These are phyloP conservation scores for Allium cepa DNA, from an alignment of 106 monocot species.

Conservation along the genomic window DNA sequence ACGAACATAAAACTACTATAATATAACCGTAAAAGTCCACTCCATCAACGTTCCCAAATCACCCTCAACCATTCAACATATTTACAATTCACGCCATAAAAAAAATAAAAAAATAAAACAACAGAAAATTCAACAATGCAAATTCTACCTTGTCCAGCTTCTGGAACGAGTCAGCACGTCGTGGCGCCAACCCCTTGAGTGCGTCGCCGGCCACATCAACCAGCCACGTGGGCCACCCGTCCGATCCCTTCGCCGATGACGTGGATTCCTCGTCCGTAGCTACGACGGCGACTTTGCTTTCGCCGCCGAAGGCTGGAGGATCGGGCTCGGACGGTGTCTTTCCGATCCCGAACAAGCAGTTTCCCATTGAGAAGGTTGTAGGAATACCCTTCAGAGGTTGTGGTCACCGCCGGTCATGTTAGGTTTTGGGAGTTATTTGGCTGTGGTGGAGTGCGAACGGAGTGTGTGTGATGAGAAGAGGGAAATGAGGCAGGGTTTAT, in stretches of 20 bases:
- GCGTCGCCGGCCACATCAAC: conserved; percentile 19
- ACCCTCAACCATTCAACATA: neutral
- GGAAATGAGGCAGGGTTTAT: too few species aligned
- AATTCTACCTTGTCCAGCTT: conserved; percentile 15
- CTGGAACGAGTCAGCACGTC: conserved; percentile 19
- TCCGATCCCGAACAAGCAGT: conserved; percentile 1
- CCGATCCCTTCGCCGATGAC: conserved; percentile 3
- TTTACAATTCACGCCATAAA: neutral
- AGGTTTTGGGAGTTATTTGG: too few species aligned
- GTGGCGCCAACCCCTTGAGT: conserved; percentile 17
- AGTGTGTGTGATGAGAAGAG: too few species aligned
- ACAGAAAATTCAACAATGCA: neutral
- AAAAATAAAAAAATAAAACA: neutral
- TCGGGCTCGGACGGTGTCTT: neutral
- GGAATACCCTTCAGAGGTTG: neutral
- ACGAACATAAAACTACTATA: too few species aligned
- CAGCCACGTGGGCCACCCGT: conserved; percentile 20
- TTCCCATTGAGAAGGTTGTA: neutral
- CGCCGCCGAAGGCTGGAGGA: neutral
- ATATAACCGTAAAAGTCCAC: too few species aligned
- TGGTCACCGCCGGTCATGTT: conserved; percentile 2
- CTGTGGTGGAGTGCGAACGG: too few species aligned
- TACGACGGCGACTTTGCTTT: neutral
- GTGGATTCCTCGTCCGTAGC: neutral
- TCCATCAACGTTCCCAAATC: neutral